Conservation (phyloP, 164 flowering plant genomes). For the Umbellularia californica region DNA sequence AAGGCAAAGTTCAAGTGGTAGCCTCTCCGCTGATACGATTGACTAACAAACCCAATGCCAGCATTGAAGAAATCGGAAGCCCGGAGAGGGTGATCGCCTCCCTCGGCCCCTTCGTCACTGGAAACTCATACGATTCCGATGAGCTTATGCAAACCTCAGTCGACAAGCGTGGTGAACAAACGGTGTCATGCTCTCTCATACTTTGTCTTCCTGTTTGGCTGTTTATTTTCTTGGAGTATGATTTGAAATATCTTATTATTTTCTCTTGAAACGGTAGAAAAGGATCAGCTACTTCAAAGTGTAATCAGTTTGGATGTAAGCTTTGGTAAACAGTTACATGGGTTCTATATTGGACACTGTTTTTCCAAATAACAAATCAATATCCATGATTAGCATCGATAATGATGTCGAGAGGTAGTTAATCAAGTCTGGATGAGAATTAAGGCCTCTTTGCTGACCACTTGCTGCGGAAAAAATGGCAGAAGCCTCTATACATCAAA, state of each 20-base stretch:
- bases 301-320: no score
- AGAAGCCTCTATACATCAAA: background rate
- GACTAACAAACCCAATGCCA: slow-evolving; percentile 86
- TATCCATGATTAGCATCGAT: background rate
- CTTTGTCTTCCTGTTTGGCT: background rate
- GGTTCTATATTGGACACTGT: no score
- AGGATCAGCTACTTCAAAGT: no score
- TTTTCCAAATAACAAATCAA: background rate
- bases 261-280: no score
- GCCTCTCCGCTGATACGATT: slow-evolving; percentile 88
- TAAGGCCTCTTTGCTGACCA: no score
- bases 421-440: no score
- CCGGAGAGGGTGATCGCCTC: slow-evolving; percentile 94
- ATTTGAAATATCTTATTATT: no score
- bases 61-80: slow-evolving; percentile 86
- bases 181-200: slow-evolving; percentile 39
- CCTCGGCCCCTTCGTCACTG: slow-evolving; percentile 95
- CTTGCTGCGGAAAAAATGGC: no score
- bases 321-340: no score
- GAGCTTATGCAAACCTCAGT: slow-evolving; percentile 71
- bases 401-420: no score
- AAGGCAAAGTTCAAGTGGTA: slow-evolving; percentile 91
- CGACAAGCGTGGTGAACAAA: slow-evolving; percentile 72
- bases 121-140: slow-evolving; percentile 79
- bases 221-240: background rate